Conservation (phyloP, 176 grass and related monocot genomes). For the Eleusine coracana region DNA sequence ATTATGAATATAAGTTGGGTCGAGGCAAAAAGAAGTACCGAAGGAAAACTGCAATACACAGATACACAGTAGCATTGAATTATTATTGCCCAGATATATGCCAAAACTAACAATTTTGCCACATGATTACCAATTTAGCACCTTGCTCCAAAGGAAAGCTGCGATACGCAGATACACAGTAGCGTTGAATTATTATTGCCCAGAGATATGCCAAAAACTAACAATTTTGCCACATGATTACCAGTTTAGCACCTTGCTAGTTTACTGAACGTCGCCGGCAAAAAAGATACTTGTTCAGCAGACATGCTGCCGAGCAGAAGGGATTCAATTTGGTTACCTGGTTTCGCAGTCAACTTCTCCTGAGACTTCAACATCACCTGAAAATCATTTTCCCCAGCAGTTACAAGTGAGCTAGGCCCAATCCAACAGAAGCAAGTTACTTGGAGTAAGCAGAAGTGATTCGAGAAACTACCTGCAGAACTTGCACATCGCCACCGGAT, state of each 20-base stretch:
- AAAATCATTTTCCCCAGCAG: slow-evolving; percentile 24
- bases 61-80: slow-evolving; percentile 4
- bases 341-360: slow-evolving; percentile 83
- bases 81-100: neutral
- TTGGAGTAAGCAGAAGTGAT: neutral
- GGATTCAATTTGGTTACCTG: slow-evolving; percentile 52
- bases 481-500: slow-evolving; percentile 86
- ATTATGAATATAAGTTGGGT: neutral
- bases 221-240: slow-evolving; percentile 10
- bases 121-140: slow-evolving; percentile 21
- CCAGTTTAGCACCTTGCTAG: neutral
- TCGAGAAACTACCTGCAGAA: slow-evolving; percentile 74
- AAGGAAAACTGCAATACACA: neutral
- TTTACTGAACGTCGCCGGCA: neutral
- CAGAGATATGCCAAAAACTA: neutral
- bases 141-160: neutral
- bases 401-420: slow-evolving; percentile 10
- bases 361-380: slow-evolving; percentile 91
- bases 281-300: neutral
- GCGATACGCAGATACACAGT: neutral
- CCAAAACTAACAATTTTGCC: neutral
- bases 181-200: neutral
- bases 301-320: slow-evolving; percentile 17
- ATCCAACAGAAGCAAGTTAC: neutral
- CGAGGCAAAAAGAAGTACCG: neutral